Base-by-base conservation (phyloP, 805 yeast genomes). In the Ogataea parapolymorpha region DNA sequence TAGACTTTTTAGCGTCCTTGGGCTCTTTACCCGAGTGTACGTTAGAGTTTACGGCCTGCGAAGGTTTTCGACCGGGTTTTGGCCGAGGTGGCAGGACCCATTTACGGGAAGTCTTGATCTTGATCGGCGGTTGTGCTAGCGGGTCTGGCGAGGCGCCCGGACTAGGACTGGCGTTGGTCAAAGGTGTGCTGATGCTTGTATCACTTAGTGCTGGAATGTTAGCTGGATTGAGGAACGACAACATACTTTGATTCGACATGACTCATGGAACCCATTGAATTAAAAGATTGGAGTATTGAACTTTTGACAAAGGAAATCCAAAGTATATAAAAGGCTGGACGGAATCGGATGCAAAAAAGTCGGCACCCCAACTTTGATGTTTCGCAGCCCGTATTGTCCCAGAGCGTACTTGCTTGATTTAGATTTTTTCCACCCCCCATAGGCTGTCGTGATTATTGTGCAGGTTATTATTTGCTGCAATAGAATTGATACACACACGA, bases 31-130 rank as follows among this genome's bases (percentile, higher is more conserved):
- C 11, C 13, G 27, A 31, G 31, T 31, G 41, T 1, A 29, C 15
- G 10, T 16, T 30, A 11, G 37, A 1, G 16, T 14, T 26, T 16
- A 35, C 33, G 15, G 46, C 41, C 27, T 49, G 52, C n/a, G 53
- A 58, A 3, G 80, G 80, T 50, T 77, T 77, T 37, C 81, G 65
- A 15, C 85, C 85, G 0, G 85, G 85, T 50, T 85, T 82, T 18
- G 95, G 93, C 49, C 93, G 70, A 9, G 95, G 95, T 3, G 95
- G 95, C 23, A 85, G 65, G 6, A 83, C 89, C 90, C 93, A 87
- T 55, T 79, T 80, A 55, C 82, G 82, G 37, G 89, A 82, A 1
- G 91, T 81, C 51, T 72, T 77, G 40, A 72, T 70, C 35, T 55
- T 58, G 29, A 59, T 56, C 2, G 56, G 50, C 2, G 50, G 42